Conservation (phyloP, 2,329 filamentous ascomycete genomes). For the Fusarium solani-melongenae region DNA sequence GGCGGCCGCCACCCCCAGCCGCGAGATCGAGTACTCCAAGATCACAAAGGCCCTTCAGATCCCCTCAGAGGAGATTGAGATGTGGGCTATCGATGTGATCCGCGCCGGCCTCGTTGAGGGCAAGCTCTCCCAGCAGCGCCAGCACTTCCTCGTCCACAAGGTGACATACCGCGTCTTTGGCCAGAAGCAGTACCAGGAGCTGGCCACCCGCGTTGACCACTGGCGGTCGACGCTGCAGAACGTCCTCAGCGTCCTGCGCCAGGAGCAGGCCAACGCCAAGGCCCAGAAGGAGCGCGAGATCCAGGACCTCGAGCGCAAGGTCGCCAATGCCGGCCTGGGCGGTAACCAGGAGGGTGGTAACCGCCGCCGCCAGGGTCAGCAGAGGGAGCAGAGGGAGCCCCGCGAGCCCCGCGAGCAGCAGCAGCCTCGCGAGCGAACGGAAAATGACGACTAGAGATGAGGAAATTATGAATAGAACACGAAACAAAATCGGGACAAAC, state of each 20-base stretch:
- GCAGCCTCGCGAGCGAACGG: conserved; percentile 57
- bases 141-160: conserved; percentile 94
- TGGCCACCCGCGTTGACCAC: conserved; percentile 88
- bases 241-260: conserved; percentile 81
- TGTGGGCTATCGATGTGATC: conserved; percentile 99
- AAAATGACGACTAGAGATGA: conserved; percentile 65
- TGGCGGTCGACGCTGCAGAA: conserved; percentile 86
- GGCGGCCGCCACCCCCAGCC: conserved; percentile 83
- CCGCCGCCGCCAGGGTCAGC: conserved; percentile 47
- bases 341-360: conserved; percentile 47
- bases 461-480: conserved; percentile 20
- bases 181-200: conserved; percentile 97
- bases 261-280: conserved; percentile 84
- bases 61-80: conserved; percentile 85
- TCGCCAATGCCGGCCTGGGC: conserved; percentile 56
- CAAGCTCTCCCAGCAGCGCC: conserved; percentile 91
- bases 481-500: conserved; percentile 26
- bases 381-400: conserved; percentile 25
- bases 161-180: conserved; percentile 97
- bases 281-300: conserved; percentile 81
- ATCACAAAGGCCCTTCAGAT: conserved; percentile 90
- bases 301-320: conserved; percentile 77
- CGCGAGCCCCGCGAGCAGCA: conserved; percentile 34
- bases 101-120: conserved; percentile 95
- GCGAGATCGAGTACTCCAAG: conserved; percentile 87